Conservation (phyloP, 169 alveolate species). For the Theileria orientalis region DNA sequence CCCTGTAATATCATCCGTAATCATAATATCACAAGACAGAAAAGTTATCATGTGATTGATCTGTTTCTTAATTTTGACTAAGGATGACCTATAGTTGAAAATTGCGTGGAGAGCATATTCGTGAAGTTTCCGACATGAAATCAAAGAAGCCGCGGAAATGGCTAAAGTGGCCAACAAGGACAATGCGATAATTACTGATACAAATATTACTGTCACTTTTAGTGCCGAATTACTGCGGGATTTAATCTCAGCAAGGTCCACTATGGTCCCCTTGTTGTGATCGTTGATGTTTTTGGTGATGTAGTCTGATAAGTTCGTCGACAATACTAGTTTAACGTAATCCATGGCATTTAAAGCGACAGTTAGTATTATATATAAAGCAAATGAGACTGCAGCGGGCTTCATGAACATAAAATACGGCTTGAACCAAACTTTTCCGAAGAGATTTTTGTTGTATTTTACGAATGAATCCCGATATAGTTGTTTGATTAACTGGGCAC, state of each 20-base stretch:
- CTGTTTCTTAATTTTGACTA: slow-evolving; percentile 1
- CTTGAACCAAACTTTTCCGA: neutral
- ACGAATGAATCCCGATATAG: neutral
- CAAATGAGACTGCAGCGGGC: neutral
- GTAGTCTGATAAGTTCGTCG: neutral
- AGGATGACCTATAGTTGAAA: slow-evolving; percentile 15
- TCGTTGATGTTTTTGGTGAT: too few relatives aligned
- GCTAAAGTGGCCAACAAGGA: neutral
- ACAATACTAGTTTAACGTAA: neutral
- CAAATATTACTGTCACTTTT: too few relatives aligned
- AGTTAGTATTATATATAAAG: neutral
- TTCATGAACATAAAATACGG: too few relatives aligned
- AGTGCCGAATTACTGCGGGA: too few relatives aligned
- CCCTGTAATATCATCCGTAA: slow-evolving; percentile 39
- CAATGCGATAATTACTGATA: neutral
- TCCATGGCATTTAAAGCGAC: too few relatives aligned
- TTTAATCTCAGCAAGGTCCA: too few relatives aligned
- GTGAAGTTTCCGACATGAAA: slow-evolving; percentile 21
- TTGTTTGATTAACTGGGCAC: neutral
- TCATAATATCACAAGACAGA: slow-evolving; percentile 25
- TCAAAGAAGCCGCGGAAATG: neutral
- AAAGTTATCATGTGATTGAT: slow-evolving; percentile 33
- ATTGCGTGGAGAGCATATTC: slow-evolving; percentile 28
- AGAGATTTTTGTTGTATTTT: neutral
- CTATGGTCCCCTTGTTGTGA: too few relatives aligned